These are phyloP conservation scores for Colletotrichum zoysiae DNA, from an alignment of 2,329 filamentous ascomycete species.

Conservation along the genomic window DNA sequence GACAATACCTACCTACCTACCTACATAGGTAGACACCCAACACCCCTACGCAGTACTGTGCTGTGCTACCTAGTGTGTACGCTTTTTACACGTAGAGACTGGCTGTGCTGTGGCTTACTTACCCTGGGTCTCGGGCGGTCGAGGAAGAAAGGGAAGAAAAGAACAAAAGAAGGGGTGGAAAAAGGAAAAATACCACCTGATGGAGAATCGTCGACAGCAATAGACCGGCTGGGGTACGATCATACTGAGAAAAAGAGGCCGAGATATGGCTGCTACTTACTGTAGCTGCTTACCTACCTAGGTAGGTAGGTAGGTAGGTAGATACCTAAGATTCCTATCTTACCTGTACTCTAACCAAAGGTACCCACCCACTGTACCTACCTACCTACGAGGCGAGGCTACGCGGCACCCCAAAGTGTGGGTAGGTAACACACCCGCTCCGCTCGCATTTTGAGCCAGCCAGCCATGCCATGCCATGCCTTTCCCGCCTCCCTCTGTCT, in stretches of 20 bases:
- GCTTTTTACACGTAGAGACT: too few species aligned
- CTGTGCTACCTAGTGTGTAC: too few species aligned
- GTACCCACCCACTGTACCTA: background rate
- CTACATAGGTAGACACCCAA: too few species aligned
- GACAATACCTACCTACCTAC: too few species aligned
- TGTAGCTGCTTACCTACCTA: too few species aligned
- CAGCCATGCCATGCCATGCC: background rate
- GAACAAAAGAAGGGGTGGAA: too few species aligned
- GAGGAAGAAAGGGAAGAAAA: background rate
- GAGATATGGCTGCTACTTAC: too few species aligned
- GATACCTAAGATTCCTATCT: too few species aligned
- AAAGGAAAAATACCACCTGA: background rate
- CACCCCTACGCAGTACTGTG: background rate
- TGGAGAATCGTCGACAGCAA: background rate
- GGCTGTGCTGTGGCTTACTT: background rate
- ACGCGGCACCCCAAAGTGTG: background rate
- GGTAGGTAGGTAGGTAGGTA: too few species aligned
- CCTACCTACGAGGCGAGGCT: background rate
- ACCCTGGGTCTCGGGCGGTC: background rate
- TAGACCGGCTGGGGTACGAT: background rate
- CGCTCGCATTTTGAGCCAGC: constrained; percentile 11
- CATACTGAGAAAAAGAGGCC: background rate
- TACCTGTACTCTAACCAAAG: too few species aligned
- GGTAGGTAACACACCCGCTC: background rate
- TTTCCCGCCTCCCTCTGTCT: background rate